A percentile compares a stretch with the other conserved stretches of the same genome.
Evolutionary conservation across 169 alveolate genomes (phyloP).

Genomic region (Pseudocohnilembus persalinus): DNA sequence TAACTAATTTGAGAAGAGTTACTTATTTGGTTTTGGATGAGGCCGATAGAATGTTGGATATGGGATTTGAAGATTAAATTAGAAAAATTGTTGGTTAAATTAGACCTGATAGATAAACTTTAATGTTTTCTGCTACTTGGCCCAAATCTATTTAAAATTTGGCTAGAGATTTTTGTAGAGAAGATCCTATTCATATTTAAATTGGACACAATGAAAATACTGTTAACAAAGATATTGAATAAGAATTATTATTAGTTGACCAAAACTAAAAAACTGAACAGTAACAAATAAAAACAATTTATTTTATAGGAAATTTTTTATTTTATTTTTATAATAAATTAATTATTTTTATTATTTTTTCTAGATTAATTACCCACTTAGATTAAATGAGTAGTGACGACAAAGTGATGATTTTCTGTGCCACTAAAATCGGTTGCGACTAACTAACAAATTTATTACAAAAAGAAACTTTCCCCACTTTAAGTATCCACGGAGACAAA

Average conservation of each 20-base stretch:
- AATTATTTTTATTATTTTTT: background rate
- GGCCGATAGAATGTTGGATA: constrained; percentile 88
- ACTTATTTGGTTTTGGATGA: constrained; percentile 84
- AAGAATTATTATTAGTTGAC: constrained; percentile 70
- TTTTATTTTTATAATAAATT: background rate
- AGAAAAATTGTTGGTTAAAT: constrained; percentile 65
- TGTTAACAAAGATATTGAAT: constrained; percentile 83
- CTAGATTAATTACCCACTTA: constrained; percentile 41
- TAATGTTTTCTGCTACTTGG: constrained; percentile 95
- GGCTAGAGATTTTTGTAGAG: constrained; percentile 89
- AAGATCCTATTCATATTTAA: constrained; percentile 85
- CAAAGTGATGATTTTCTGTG: constrained; percentile 67
- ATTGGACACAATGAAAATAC: constrained; percentile 89
- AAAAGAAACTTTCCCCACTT: constrained; percentile 39
- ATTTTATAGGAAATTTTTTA: background rate
- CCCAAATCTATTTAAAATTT: constrained; percentile 86
- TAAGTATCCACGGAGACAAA: constrained; percentile 93
- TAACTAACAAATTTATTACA: constrained; percentile 33
- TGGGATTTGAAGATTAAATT: constrained; percentile 87
- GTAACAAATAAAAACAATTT: background rate
- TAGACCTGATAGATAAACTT: constrained; percentile 92
- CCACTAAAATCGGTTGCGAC: constrained; percentile 71
- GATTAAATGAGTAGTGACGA: constrained; percentile 58
- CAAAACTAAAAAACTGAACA: constrained; percentile 61
- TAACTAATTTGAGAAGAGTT: constrained; percentile 63